Evolutionary conservation across 1,139 yeast species (phyloP), one percentile per base, ranked within the genome.

Genomic region (Candida sp.): DNA sequence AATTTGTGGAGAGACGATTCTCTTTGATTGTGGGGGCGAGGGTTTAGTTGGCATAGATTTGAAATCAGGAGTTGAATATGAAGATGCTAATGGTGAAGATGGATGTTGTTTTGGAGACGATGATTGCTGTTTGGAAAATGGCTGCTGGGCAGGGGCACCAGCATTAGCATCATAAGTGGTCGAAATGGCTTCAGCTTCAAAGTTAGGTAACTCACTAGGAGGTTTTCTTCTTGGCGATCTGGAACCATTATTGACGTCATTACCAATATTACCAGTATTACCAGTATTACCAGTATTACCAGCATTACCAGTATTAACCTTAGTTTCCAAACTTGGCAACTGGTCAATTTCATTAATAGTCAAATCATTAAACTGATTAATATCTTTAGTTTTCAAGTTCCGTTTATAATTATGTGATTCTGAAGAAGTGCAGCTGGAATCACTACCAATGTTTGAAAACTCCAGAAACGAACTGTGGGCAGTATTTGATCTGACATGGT

Each of bases 21-120:
- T 49, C 46, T 45, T 55, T 53, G 23, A 56, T 45, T 43, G 53
- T 56, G 25, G 61, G 49, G 42, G 57, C 55, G 25, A 60, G 49
- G 42, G 57, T 25, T 25, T 25, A 8, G 29, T 25, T 7, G 29
- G 29, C 19, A 15, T 15, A 15, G 19, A 15, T 15, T 15, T 15
- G 19, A 15, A 15, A 15, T 15, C 19, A 15, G 19, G 19, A 15
- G 19, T 15, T 15, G 19, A 15, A 15, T 15, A 15, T 11, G 29
- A 8, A 11, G 11, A 8, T 25, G 29, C 29, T 25, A 8, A 8
- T 22, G 61, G 61, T 61, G 57, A 56, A 22, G n/a, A 23, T 21
- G 21, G 33, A 22, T 33, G 39, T 35, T 21, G 30, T 33, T 5
- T 21, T 30, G 12, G 39, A 11, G 22, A 19, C 21, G 25, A 21